These are phyloP conservation scores for Pichia gijzeniarum DNA, from an alignment of 805 yeast species.

Conservation along the genomic window DNA sequence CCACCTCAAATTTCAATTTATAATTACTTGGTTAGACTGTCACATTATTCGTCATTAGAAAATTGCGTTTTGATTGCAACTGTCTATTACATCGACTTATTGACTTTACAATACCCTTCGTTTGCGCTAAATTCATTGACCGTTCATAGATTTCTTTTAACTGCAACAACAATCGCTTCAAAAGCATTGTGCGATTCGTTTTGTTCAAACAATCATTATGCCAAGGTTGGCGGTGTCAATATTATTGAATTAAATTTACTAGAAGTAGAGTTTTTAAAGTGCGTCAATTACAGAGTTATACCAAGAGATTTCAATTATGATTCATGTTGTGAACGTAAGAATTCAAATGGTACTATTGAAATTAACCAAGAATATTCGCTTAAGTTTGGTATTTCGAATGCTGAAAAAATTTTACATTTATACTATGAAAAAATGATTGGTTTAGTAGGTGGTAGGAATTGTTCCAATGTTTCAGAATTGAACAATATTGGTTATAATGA, in stretches of 20 bases:
- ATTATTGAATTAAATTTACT: slow-evolving; percentile 75
- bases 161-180: slow-evolving; percentile 86
- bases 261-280: slow-evolving; percentile 78
- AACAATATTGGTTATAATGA: slow-evolving; percentile 29
- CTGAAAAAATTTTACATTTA: slow-evolving; percentile 37
- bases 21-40: slow-evolving; percentile 68
- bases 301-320: slow-evolving; percentile 43
- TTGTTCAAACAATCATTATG: slow-evolving; percentile 89
- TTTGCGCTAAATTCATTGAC: slow-evolving; percentile 88
- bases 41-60: slow-evolving; percentile 80
- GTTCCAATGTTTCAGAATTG: not conserved
- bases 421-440: slow-evolving; percentile 46
- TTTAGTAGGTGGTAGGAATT: slow-evolving; percentile 36
- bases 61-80: slow-evolving; percentile 75
- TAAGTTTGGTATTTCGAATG: slow-evolving; percentile 26
- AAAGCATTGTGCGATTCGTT: slow-evolving; percentile 91
- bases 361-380: slow-evolving; percentile 17
- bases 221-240: slow-evolving; percentile 92
- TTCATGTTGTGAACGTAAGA: slow-evolving; percentile 21
- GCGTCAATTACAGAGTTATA: slow-evolving; percentile 73
- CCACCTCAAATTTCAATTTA: slow-evolving; percentile 84
- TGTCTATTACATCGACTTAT: slow-evolving; percentile 84
- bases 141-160: slow-evolving; percentile 83
- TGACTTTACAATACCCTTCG: slow-evolving; percentile 68
- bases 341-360: slow-evolving; percentile 22